phyloP scores from a whole-genome alignment of 2,329 filamentous ascomycete species.

The Stenocarpella maydis region DNA sequence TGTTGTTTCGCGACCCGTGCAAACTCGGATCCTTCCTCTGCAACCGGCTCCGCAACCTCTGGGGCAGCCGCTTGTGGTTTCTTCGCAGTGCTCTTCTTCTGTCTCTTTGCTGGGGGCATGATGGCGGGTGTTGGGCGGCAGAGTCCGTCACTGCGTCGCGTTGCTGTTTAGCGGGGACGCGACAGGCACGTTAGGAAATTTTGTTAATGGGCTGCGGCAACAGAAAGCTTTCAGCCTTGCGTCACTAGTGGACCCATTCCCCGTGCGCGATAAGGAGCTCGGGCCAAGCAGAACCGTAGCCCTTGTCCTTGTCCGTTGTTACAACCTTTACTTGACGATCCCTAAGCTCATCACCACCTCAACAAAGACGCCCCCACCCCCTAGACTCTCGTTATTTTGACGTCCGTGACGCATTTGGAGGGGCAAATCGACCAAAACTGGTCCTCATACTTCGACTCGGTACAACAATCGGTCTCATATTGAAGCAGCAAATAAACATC shows the following conservation, averaged over 20 bases:
- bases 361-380: neutral
- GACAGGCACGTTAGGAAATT: constrained; percentile 28
- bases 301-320: too few relatives aligned
- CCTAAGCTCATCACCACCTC: neutral
- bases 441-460: neutral
- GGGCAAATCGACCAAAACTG: neutral
- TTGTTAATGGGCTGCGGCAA: constrained; percentile 17
- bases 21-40: constrained; percentile 68
- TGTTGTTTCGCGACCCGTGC: constrained; percentile 81
- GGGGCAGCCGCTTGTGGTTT: constrained; percentile 59
- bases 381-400: neutral
- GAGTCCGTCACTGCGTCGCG: constrained; percentile 34
- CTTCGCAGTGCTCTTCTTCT: constrained; percentile 60
- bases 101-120: constrained; percentile 69
- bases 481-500: neutral
- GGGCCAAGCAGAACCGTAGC: too few relatives aligned
- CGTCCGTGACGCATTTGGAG: neutral
- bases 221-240: constrained; percentile 27
- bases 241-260: constrained; percentile 26
- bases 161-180: constrained; percentile 26
- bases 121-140: constrained; percentile 33
- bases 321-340: neutral
- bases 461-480: neutral
- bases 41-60: constrained; percentile 73
- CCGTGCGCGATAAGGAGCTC: constrained; percentile 17